These are phyloP conservation scores for Vitis labrusca DNA, from an alignment of 164 flowering plant genomes.

Conservation along the genomic window DNA sequence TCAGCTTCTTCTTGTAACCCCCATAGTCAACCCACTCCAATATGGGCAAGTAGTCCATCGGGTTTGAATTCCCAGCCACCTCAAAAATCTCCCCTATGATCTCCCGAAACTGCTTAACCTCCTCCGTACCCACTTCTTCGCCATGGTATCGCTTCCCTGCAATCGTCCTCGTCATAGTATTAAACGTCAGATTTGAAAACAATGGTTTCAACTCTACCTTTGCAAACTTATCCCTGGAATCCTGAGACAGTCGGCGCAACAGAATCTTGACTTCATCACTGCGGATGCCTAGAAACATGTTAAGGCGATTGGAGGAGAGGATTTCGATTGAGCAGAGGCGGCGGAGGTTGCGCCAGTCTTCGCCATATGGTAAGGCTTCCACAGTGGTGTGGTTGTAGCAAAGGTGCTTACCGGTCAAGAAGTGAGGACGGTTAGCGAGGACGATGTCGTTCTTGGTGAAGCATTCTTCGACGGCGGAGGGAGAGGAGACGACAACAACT, in stretches of 20 bases:
- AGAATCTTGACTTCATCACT: conserved; percentile 22
- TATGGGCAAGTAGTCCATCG: conserved; percentile 33
- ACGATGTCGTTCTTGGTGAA: conserved; percentile 17
- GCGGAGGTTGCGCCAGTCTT: conserved; percentile 22
- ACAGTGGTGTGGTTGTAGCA: conserved; percentile 12
- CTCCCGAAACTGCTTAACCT: conserved; percentile 12
- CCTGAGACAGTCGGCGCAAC: conserved; percentile 8
- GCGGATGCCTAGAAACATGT: background rate
- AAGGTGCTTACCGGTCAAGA: conserved; percentile 3
- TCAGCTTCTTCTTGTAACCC: conserved; percentile 15
- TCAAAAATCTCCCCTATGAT: conserved; percentile 16
- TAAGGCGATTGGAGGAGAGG: conserved; percentile 13
- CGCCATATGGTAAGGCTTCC: conserved; percentile 8
- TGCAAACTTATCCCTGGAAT: background rate
- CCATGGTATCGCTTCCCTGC: conserved; percentile 19
- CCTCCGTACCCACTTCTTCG: conserved; percentile 15
- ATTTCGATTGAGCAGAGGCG: conserved; percentile 13
- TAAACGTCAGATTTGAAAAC: conserved; percentile 28
- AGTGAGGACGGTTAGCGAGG: conserved; percentile 14
- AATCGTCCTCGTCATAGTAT: conserved; percentile 32
- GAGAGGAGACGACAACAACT: conserved; percentile 17
- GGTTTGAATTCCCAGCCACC: conserved; percentile 7
- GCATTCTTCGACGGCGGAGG: conserved; percentile 16
- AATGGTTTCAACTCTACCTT: conserved; percentile 19
- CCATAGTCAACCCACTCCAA: conserved; percentile 21